These are phyloP conservation scores for Tephrocybe sp. DNA, from an alignment of 768 basidiomycete genomes.

Conservation along the genomic window DNA sequence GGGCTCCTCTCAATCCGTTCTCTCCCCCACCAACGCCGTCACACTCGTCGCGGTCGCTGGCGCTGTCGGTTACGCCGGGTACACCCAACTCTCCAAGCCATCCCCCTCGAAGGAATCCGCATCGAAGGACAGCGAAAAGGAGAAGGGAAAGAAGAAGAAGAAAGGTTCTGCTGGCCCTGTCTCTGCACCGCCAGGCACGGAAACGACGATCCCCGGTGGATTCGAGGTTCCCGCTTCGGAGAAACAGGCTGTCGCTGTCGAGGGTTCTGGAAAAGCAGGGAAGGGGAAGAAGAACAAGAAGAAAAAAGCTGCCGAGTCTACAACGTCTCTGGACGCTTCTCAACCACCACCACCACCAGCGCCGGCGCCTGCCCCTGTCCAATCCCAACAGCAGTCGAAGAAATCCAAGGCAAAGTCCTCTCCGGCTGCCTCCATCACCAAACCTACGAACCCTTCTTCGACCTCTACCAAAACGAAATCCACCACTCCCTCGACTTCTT, in stretches of 20 bases:
- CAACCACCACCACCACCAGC: no score
- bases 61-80: constrained; percentile 36
- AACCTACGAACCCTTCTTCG: not conserved
- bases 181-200: not conserved
- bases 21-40: constrained; percentile 37
- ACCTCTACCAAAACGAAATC: constrained; percentile 33
- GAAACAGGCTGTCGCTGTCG: constrained; percentile 45
- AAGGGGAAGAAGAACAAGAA: constrained; percentile 13
- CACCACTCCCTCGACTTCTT: constrained; percentile 13
- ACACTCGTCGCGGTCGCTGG: constrained; percentile 38
- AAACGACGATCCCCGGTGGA: not conserved
- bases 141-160: constrained; percentile 24
- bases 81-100: constrained; percentile 25
- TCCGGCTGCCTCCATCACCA: not conserved
- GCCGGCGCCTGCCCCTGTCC: no score
- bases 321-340: no score
- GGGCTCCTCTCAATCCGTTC: constrained; percentile 45
- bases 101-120: not conserved
- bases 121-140: constrained; percentile 5
- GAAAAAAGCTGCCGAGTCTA: constrained; percentile 24
- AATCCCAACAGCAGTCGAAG: constrained; percentile 5
- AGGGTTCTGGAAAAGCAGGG: constrained; percentile 16
- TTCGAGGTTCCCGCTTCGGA: constrained; percentile 26
- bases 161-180: not conserved
- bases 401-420: constrained; percentile 31